Evolutionary conservation across 2,329 filamentous ascomycete species (phyloP), one percentile per base, ranked within the genome.

Genomic region (Exophiala oligosperma): DNA sequence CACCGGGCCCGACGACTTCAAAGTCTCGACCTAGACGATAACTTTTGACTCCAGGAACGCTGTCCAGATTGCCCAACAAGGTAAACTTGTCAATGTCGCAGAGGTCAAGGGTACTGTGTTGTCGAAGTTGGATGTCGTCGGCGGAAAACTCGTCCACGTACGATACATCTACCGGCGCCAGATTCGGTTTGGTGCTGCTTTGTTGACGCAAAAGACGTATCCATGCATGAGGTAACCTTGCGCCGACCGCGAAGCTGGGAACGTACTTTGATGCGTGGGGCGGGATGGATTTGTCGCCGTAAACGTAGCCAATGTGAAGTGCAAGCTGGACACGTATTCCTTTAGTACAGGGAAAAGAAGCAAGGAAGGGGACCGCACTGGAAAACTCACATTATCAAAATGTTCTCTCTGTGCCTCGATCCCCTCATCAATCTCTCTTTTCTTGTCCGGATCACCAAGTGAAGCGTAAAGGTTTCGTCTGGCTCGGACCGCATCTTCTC

Each of bases 261-360:
- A 61, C 64, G 55, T 72, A 79, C 1, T 67, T 43, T 0, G 75
- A 78, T 1, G 74, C 75, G 59, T 74, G 69, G 0, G 65, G 41
- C 0, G 74, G 75, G 2, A 71, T 66, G 4, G 65, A 49, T 1
- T 56, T 65, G 12, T 67, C 64, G 2, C 74, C 74, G 58, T 79
- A 78, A 0, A 77, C 69, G 52, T 77, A 78, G 1, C 76, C 76
- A 52, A 79, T 76, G 49, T 79, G 76, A 5, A 79, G 67, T 37
- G 72, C 73, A 5, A 77, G 70, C 59, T 61, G 28, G 9, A 9
- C 21, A 14, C 1, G n/a, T n/a, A 3, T 40, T 23, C 6, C 21
- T 44, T 59, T 37, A 56, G 51, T 38, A 24, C 24, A 28, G 32
- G 32, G 9, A 35, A 11, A 35, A 9, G 6, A 11, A 35, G 32